Base-by-base conservation (phyloP, 352 stramenopile species). In the Globisporangium mamillatum region DNA sequence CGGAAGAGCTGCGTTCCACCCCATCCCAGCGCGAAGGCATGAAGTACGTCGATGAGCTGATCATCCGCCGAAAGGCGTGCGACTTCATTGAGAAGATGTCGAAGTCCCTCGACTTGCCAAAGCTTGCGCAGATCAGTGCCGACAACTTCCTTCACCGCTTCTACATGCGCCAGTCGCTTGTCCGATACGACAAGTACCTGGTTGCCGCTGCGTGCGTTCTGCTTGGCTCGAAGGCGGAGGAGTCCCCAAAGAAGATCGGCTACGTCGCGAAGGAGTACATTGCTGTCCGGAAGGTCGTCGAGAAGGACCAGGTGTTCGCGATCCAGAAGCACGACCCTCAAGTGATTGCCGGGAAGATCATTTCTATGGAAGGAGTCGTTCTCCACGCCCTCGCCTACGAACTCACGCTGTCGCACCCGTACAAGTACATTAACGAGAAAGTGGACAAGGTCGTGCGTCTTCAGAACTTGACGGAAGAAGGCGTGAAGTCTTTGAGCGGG, bases 141-240 rank as follows among this genome's bases (percentile, higher is more conserved):
- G 80, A 90, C 74, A 91, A 92, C 55, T 97, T 88, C 58, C 84
- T 97, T n/a, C 90, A 97, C 65, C 81, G 89, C 32, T 97, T 97
- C 70, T 95, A 82, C 73, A 92, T 91, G 78, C 81, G 85, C 3
- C 87, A 95, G 74, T 93, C 87, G 24, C 76, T 96, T 46, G 82
- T 93, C 41, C 81, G 84, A 22, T 92, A 96, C 71, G 89, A 97
- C 72, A 90, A 91, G 69, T 96, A 86, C 68, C 58, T 93, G n/a
- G 84, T 95, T 9, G 86, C 84, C 6, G 86, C 84, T 3, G 84
- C 90, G 2, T 96, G 89, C 24, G 82, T 97, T 54, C 74, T 97
- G 16, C 74, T 96, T 3, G 89, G 79, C 24, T 90, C 84, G 20
- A 97, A 97, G 64, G 87, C 89, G 1, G 90, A 97, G 54, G 90